Conservation (phyloP, 495 filamentous ascomycete species). For the Paragyromitra xinjiangensis region DNA sequence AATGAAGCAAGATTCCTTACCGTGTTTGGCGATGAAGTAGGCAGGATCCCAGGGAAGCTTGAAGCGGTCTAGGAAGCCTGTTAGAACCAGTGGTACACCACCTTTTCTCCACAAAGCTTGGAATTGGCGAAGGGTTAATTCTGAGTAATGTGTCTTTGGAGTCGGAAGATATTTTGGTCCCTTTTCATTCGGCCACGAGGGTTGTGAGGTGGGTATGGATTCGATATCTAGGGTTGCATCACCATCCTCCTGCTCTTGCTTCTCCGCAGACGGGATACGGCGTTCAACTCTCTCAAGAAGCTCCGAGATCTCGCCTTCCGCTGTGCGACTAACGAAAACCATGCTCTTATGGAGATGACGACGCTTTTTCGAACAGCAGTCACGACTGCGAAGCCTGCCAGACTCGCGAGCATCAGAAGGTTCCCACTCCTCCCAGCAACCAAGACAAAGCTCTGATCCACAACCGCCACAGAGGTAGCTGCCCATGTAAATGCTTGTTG, state of each 20-base stretch:
- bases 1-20: slow-evolving; percentile 45
- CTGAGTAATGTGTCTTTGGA: slow-evolving; percentile 37
- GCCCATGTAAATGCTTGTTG: slow-evolving; percentile 55
- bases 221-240: slow-evolving; percentile 1
- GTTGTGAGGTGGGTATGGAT: slow-evolving; percentile 31
- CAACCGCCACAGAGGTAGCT: slow-evolving; percentile 57
- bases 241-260: slow-evolving; percentile 13
- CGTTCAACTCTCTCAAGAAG: slow-evolving; percentile 29
- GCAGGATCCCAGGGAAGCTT: slow-evolving; percentile 54
- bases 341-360: slow-evolving; percentile 45
- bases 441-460: slow-evolving; percentile 55
- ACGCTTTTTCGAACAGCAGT: slow-evolving; percentile 44
- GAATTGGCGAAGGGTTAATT: slow-evolving; percentile 37
- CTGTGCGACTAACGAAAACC: slow-evolving; percentile 53
- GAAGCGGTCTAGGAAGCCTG: slow-evolving; percentile 52
- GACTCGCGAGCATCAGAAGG: slow-evolving; percentile 14
- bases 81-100: slow-evolving; percentile 55
- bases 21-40: slow-evolving; percentile 55
- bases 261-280: slow-evolving; percentile 20
- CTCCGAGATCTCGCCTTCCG: slow-evolving; percentile 43
- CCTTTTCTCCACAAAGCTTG: slow-evolving; percentile 47
- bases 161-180: slow-evolving; percentile 50
- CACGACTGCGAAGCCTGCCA: slow-evolving; percentile 18
- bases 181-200: slow-evolving; percentile 24
- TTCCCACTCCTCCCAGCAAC: slow-evolving; percentile 55